A percentile compares a stretch with the other conserved stretches of the same genome.
These are phyloP conservation scores for Takakia lepidozioides DNA, from an alignment of 225 moss, liverwort and hornwort genomes.

Conservation along the genomic window DNA sequence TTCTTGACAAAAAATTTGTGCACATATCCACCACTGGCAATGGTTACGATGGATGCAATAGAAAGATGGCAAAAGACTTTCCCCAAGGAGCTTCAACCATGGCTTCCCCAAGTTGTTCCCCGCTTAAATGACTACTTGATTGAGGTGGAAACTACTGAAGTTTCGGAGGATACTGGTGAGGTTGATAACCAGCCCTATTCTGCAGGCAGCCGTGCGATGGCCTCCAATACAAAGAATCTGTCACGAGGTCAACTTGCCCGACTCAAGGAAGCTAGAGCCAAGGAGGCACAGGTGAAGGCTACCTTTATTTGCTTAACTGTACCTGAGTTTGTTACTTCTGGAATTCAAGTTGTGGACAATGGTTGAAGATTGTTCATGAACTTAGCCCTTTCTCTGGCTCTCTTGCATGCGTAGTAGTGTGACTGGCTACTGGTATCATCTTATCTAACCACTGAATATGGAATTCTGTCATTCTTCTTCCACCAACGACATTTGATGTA, in stretches of 20 bases:
- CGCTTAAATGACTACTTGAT: conserved; percentile 62
- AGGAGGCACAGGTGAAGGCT: conserved; percentile 58
- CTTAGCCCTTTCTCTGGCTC: too few species aligned
- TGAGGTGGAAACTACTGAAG: conserved; percentile 59
- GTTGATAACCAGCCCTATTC: conserved; percentile 10
- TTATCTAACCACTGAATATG: too few species aligned
- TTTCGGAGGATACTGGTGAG: conserved; percentile 32
- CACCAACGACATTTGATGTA: too few species aligned
- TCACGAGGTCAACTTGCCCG: conserved; percentile 54
- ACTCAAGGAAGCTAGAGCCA: conserved; percentile 61
- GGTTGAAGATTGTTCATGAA: too few species aligned
- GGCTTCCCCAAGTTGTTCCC: conserved; percentile 55
- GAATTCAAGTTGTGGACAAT: too few species aligned
- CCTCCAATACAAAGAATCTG: conserved; percentile 19
- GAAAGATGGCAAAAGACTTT: conserved; percentile 66
- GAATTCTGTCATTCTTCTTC: too few species aligned
- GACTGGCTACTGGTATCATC: too few species aligned
- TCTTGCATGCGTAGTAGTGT: too few species aligned
- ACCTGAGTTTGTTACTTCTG: too few species aligned
- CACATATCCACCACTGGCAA: conserved; percentile 73
- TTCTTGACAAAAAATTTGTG: conserved; percentile 19
- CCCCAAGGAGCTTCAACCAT: conserved; percentile 55
- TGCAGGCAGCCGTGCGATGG: conserved; percentile 20
- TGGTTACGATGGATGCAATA: conserved; percentile 74
- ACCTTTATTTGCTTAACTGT: too few species aligned